phyloP scores from a whole-genome alignment of 495 filamentous ascomycete genomes.

The Daldinia childiae region DNA sequence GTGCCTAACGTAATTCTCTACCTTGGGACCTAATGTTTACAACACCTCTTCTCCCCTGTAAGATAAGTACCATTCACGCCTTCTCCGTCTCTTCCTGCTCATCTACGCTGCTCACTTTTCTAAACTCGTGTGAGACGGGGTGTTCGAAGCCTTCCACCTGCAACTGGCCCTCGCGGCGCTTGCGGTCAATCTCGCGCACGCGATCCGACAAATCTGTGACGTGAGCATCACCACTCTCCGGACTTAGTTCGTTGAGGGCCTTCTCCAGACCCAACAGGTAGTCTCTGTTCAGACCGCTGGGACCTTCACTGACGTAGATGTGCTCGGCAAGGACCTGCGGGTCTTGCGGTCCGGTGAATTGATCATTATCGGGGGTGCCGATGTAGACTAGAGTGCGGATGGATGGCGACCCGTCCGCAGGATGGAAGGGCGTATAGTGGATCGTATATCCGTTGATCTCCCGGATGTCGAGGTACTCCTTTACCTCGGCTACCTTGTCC shows the following conservation, averaged over 20 bases:
- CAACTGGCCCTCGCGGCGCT: constrained; percentile 33
- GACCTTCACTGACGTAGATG: constrained; percentile 78
- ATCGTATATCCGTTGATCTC: constrained; percentile 97
- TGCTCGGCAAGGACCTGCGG: constrained; percentile 84
- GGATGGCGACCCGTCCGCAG: constrained; percentile 56
- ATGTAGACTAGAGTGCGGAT: constrained; percentile 84
- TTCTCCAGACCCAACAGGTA: constrained; percentile 87
- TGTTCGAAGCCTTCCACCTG: constrained; percentile 33
- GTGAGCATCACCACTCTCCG: constrained; percentile 86
- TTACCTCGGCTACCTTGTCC: constrained; percentile 78
- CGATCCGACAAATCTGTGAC: constrained; percentile 70
- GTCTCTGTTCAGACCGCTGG: constrained; percentile 90
- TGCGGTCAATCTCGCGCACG: constrained; percentile 62
- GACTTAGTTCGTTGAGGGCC: constrained; percentile 76
- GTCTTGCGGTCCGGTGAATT: constrained; percentile 86
- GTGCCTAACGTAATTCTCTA: neutral
- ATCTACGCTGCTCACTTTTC: constrained; percentile 60
- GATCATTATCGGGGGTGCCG: constrained; percentile 90
- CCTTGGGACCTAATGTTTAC: neutral
- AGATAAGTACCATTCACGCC: constrained; percentile 33
- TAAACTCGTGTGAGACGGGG: constrained; percentile 52
- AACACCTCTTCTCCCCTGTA: constrained; percentile 6
- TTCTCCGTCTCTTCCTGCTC: constrained; percentile 70
- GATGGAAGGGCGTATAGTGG: constrained; percentile 84
- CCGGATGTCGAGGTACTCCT: constrained; percentile 90